Base-by-base conservation (phyloP, 2,329 filamentous ascomycete species). In the Aureobasidium sp. region DNA sequence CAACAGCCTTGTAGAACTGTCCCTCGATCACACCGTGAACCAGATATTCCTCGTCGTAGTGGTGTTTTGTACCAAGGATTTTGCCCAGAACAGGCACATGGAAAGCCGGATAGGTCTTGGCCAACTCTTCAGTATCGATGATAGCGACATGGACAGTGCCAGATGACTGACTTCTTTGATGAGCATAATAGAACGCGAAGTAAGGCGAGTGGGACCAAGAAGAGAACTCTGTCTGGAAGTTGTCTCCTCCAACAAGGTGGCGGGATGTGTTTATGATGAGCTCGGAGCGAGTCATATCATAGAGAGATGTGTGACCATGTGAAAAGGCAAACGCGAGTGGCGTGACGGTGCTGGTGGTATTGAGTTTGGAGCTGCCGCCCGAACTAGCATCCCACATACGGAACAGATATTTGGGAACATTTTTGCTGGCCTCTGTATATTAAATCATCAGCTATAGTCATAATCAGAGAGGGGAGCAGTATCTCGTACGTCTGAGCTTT, bases 381-480 rank as follows among this genome's bases (percentile, higher is more conserved):
- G 58, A 60, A 3, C 8, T 1, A 7, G 34, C 21, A 37, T 44
- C 8, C 45, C 45, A 60, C 37, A 51, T 45, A 36, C 58, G 58
- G 13, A 60, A 60, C 29, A 60, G 48, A 36, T 60, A 60, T 25
- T 37, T 60, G 29, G 58, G 58, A 10, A 51, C 39, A 5, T 41
- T 60, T 13, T 44, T 45, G 21, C 57, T 58, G 32, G 54, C 54
- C 6, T 58, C 54, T 58, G 29, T n/a, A 44, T 11, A 4, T 16
- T 10, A 14, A 11, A 6, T 41, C 3, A 36, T 48, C 25, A 48
- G 29, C 34, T 3, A 13, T 6, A 2, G 9, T n/a, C 5, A 14
- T 2, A 3, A 3, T 11, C 3, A 3, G 42, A 9, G 41, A 13
- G 4, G 34, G 27, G 21, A 13, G 4, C 10, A 27, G 16, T 8